Evolutionary conservation across 1,139 yeast species (phyloP).

Genomic region (Suhomyces taliae): DNA sequence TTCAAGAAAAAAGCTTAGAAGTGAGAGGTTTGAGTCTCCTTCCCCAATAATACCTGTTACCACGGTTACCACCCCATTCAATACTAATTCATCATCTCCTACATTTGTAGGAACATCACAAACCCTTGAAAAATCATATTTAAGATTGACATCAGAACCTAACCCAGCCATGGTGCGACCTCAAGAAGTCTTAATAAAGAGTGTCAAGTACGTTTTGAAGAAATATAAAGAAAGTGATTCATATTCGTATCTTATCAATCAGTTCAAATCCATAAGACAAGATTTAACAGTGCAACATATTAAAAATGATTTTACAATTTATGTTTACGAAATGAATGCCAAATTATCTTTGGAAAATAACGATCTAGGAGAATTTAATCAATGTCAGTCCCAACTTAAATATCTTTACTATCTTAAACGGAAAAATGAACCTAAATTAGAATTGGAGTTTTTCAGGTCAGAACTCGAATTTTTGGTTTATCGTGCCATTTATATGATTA

Average conservation of each 20-base stretch:
- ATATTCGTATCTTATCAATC: slow-evolving; percentile 82
- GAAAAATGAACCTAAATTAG: slow-evolving; percentile 6
- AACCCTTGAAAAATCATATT: slow-evolving; percentile 70
- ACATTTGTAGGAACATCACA: slow-evolving; percentile 64
- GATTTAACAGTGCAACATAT: slow-evolving; percentile 92
- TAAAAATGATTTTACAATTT: slow-evolving; percentile 71
- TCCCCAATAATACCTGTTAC: slow-evolving; percentile 1
- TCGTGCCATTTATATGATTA: slow-evolving; percentile 71
- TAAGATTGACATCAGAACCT: slow-evolving; percentile 88
- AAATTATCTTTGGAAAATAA: slow-evolving; percentile 78
- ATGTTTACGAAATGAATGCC: slow-evolving; percentile 85
- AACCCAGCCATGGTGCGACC: slow-evolving; percentile 86
- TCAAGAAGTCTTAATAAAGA: slow-evolving; percentile 53
- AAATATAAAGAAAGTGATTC: slow-evolving; percentile 56
- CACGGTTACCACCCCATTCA: slow-evolving; percentile 3
- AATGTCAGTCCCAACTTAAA: slow-evolving; percentile 83
- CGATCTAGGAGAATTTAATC: slow-evolving; percentile 93
- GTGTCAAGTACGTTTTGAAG: slow-evolving; percentile 54
- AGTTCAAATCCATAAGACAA: slow-evolving; percentile 87
- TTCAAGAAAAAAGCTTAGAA: slow-evolving; percentile 46
- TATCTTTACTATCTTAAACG: slow-evolving; percentile 48
- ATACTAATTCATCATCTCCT: not conserved
- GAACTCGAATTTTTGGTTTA: slow-evolving; percentile 71
- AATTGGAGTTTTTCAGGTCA: slow-evolving; percentile 16
- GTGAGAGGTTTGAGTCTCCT: slow-evolving; percentile 49